A percentile compares a stretch with the other conserved stretches of the same genome.
Conservation (phyloP, 75 land plant species). For the Sequoia sempervirens region DNA sequence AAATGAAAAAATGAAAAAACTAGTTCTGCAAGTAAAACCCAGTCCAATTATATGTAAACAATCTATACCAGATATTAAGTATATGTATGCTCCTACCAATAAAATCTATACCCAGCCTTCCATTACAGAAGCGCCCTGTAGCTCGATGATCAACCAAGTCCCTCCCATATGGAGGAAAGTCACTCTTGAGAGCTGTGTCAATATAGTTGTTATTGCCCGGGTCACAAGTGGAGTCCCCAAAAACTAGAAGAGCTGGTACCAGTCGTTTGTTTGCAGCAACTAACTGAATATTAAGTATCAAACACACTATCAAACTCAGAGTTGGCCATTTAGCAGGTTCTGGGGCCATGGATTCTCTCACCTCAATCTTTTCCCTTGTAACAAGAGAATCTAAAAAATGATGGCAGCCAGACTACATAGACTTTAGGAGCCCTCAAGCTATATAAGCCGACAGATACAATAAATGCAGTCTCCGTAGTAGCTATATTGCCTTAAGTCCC, state of each 20-base stretch:
- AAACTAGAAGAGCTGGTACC: conserved; percentile 25
- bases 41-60: too few relatives aligned
- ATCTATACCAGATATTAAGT: too few relatives aligned
- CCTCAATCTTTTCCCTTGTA: too few relatives aligned
- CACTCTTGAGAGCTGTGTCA: conserved; percentile 19
- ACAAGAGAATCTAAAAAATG: not conserved
- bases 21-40: too few relatives aligned
- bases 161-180: conserved; percentile 43
- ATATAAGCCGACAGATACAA: not conserved
- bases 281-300: not conserved
- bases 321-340: not conserved
- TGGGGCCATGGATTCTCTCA: not conserved
- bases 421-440: not conserved
- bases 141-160: conserved; percentile 26
- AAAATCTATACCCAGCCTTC: conserved; percentile 26
- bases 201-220: conserved; percentile 50
- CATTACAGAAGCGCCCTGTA: conserved; percentile 47
- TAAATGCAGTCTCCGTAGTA: not conserved
- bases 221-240: conserved; percentile 53
- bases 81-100: conserved; percentile 18
- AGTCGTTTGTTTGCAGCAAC: too few relatives aligned
- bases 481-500: not conserved
- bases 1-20: too few relatives aligned
- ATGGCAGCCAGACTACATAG: not conserved
- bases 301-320: not conserved